Percentiles rank a stretch among this genome's conserved stretches.
phyloP scores from a whole-genome alignment of 1,284 basidiomycete genomes.

The Cutaneotrichosporon sp. region DNA sequence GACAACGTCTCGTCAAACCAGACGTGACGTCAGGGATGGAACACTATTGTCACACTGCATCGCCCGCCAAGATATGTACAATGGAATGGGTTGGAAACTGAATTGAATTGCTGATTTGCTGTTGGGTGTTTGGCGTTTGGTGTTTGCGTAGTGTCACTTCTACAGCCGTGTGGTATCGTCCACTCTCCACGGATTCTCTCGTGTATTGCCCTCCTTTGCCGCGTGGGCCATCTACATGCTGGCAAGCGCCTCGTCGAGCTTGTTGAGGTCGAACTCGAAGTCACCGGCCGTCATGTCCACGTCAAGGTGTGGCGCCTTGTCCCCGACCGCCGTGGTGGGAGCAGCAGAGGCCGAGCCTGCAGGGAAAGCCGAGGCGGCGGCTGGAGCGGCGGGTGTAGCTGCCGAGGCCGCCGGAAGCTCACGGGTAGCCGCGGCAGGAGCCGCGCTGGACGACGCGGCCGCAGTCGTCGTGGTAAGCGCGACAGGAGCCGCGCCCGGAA shows the following conservation, averaged over 20 bases:
- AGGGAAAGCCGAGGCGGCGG: background rate
- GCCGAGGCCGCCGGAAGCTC: background rate
- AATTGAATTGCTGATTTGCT: background rate
- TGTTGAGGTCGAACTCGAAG: constrained; percentile 7
- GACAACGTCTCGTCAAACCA: background rate
- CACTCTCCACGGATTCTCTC: background rate
- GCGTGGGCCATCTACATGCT: background rate
- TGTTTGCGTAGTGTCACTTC: background rate
- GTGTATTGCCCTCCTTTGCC: background rate
- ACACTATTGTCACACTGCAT: background rate
- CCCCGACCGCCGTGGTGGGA: background rate
- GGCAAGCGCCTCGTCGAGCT: constrained; percentile 8
- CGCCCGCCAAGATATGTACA: background rate
- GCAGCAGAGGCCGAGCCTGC: background rate
- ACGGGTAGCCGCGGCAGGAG: background rate
- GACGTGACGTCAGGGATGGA: background rate
- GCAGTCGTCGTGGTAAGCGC: background rate
- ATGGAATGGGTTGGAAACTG: background rate
- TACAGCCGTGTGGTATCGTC: background rate
- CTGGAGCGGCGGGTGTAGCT: background rate
- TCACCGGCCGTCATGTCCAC: constrained; percentile 7
- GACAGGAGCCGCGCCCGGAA: background rate
- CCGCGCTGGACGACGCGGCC: background rate
- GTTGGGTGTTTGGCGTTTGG: background rate
- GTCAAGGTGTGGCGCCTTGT: constrained; percentile 2